Percentiles rank a stretch among this genome's conserved stretches.
These are phyloP conservation scores for Sextonia rubra DNA, from an alignment of 164 flowering plant species.

Conservation along the genomic window DNA sequence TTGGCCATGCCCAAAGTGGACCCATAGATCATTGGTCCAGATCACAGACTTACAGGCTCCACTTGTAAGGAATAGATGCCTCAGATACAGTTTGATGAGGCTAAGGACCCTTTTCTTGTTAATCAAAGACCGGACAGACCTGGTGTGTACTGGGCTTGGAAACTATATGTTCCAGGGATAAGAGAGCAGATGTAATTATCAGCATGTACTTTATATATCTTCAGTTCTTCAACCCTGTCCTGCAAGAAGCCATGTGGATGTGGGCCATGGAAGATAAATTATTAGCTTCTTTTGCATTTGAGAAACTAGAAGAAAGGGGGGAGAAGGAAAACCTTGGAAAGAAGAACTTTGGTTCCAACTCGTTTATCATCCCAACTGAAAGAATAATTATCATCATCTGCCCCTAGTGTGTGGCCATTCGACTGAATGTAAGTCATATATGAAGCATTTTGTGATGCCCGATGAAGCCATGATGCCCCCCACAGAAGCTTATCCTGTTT, in stretches of 20 bases:
- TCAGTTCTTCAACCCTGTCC: slow-evolving; percentile 43
- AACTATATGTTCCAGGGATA: slow-evolving; percentile 66
- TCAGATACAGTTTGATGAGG: background rate
- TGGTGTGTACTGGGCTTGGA: slow-evolving; percentile 82
- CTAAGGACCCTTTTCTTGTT: background rate
- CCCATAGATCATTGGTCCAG: background rate
- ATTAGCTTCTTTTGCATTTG: background rate
- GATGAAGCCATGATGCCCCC: slow-evolving; percentile 97
- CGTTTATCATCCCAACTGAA: slow-evolving; percentile 97
- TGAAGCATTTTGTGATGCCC: slow-evolving; percentile 51
- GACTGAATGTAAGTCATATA: slow-evolving; percentile 70
- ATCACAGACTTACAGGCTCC: too few species aligned
- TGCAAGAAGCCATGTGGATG: slow-evolving; percentile 54
- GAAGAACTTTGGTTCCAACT: slow-evolving; percentile 80
- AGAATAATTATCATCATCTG: slow-evolving; percentile 70
- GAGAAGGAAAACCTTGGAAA: slow-evolving; percentile 52
- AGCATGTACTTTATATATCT: slow-evolving; percentile 67
- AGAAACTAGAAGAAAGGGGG: background rate
- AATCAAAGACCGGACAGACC: slow-evolving; percentile 33
- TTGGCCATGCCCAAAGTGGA: background rate
- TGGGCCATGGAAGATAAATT: background rate
- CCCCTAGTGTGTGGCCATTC: slow-evolving; percentile 80
- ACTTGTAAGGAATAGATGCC: too few species aligned
- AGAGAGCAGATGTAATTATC: slow-evolving; percentile 90
- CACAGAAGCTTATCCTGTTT: slow-evolving; percentile 88